Percentiles rank a stretch among this genome's conserved stretches.
phyloP scores from a whole-genome alignment of 2,329 filamentous ascomycete species.

The Aspergillus tubingensis region DNA sequence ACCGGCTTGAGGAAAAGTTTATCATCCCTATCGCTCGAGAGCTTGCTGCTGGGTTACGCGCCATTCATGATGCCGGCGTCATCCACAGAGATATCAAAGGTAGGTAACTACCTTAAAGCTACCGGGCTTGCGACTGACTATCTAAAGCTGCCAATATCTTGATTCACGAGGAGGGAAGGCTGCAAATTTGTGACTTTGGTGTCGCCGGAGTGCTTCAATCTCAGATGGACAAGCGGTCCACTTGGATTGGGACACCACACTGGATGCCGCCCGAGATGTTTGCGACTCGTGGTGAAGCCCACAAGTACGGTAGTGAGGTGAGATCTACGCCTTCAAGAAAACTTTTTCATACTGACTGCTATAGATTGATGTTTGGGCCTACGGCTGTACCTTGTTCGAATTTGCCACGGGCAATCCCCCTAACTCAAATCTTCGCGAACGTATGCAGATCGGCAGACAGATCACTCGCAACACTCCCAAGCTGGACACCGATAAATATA shows the following conservation, averaged over 20 bases:
- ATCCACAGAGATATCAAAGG: conserved; percentile 68
- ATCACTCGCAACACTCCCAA: conserved; percentile 46
- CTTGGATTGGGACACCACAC: conserved; percentile 66
- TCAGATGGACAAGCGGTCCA: conserved; percentile 61
- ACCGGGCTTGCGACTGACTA: conserved; percentile 9
- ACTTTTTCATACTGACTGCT: conserved; percentile 10
- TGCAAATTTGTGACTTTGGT: conserved; percentile 68
- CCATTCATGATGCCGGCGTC: conserved; percentile 65
- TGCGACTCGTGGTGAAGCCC: conserved; percentile 38
- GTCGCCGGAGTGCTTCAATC: conserved; percentile 65
- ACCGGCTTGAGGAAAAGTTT: conserved; percentile 60
- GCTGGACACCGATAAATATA: conserved; percentile 46
- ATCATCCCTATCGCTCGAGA: conserved; percentile 66
- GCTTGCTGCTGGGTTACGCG: conserved; percentile 62
- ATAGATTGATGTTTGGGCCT: conserved; percentile 55
- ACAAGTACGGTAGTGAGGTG: conserved; percentile 52
- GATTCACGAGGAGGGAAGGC: conserved; percentile 62
- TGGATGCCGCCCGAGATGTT: conserved; percentile 68
- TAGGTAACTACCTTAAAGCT: conserved; percentile 26
- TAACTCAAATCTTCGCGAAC: conserved; percentile 49
- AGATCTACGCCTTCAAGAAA: conserved; percentile 10
- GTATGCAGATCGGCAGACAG: conserved; percentile 50
- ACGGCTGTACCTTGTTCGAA: conserved; percentile 53
- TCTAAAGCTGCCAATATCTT: conserved; percentile 60
- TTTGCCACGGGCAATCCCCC: conserved; percentile 53